Evolutionary conservation across 495 filamentous ascomycete genomes (phyloP).

Genomic region (Xylaria telfairii): DNA sequence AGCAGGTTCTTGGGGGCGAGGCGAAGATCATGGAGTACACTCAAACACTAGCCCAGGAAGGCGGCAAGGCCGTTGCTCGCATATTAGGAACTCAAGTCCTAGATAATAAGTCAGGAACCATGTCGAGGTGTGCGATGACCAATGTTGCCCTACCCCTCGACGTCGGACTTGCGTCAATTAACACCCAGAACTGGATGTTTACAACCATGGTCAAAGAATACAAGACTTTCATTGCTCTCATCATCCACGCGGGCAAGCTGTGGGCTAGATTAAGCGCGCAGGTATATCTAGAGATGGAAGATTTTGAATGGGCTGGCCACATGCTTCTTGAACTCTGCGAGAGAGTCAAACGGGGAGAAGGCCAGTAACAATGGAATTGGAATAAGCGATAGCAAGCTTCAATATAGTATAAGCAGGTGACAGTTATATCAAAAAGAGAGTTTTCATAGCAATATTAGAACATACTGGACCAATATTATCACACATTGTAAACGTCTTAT

Average conservation of each 20-base stretch:
- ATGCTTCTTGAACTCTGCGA: slow-evolving; percentile 67
- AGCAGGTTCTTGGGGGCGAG: slow-evolving; percentile 76
- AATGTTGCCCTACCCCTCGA: slow-evolving; percentile 77
- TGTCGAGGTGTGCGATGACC: slow-evolving; percentile 60
- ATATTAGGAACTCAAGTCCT: slow-evolving; percentile 74
- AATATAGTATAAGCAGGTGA: too few relatives aligned
- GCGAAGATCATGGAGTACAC: slow-evolving; percentile 66
- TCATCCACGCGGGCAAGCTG: slow-evolving; percentile 60
- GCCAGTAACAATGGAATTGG: background rate
- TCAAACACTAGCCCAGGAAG: slow-evolving; percentile 61
- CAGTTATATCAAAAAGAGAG: background rate
- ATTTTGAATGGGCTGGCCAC: slow-evolving; percentile 75
- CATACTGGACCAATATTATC: background rate
- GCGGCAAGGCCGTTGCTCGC: slow-evolving; percentile 61
- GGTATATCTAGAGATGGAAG: slow-evolving; percentile 75
- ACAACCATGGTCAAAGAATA: slow-evolving; percentile 61
- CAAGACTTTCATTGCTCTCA: slow-evolving; percentile 72
- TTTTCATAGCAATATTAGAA: background rate
- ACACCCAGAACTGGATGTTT: slow-evolving; percentile 63
- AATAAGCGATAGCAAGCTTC: background rate
- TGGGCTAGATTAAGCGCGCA: slow-evolving; percentile 82
- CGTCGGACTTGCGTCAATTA: slow-evolving; percentile 39
- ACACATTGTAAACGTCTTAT: background rate
- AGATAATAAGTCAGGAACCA: slow-evolving; percentile 57
- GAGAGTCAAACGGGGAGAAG: slow-evolving; percentile 62